phyloP scores from a whole-genome alignment of 345 rosid genomes.

The Moricandia arvensis region DNA sequence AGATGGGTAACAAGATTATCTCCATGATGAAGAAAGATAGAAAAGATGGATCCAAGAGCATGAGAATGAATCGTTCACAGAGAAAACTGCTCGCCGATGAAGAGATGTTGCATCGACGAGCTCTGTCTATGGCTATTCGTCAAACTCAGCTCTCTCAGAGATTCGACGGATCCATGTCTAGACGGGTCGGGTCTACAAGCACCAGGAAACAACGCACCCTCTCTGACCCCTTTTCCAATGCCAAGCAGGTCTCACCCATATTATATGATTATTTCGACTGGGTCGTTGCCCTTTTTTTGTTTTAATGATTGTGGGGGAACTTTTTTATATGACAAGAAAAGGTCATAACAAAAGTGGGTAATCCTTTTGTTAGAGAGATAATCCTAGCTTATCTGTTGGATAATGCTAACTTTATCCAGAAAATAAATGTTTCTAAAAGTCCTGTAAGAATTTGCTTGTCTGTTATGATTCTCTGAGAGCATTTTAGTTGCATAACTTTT shows the following conservation, averaged over 20 bases:
- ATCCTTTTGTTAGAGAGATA: background rate
- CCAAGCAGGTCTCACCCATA: conserved; percentile 56
- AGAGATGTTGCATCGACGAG: conserved; percentile 87
- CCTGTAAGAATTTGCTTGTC: conserved; percentile 1
- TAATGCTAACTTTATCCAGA: conserved; percentile 12
- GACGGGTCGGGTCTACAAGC: conserved; percentile 81
- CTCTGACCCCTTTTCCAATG: conserved; percentile 70
- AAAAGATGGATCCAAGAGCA: conserved; percentile 71
- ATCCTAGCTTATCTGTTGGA: conserved; percentile 9
- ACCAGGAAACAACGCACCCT: conserved; percentile 56
- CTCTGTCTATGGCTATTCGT: conserved; percentile 88
- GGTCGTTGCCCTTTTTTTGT: conserved; percentile 19
- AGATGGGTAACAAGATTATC: conserved; percentile 82
- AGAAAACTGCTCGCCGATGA: conserved; percentile 83
- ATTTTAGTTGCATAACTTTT: too few relatives aligned
- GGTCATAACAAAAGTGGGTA: conserved; percentile 24
- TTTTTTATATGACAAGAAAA: conserved; percentile 18
- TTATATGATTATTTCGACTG: conserved; percentile 13
- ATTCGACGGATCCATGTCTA: conserved; percentile 96
- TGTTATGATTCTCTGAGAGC: background rate
- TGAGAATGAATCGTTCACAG: conserved; percentile 73
- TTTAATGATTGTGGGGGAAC: conserved; percentile 21
- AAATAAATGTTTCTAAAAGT: conserved; percentile 5
- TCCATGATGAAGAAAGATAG: conserved; percentile 73
- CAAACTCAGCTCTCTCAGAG: conserved; percentile 90